phyloP scores from a whole-genome alignment of 768 basidiomycete genomes.

The Rhodocollybia butyracea region DNA sequence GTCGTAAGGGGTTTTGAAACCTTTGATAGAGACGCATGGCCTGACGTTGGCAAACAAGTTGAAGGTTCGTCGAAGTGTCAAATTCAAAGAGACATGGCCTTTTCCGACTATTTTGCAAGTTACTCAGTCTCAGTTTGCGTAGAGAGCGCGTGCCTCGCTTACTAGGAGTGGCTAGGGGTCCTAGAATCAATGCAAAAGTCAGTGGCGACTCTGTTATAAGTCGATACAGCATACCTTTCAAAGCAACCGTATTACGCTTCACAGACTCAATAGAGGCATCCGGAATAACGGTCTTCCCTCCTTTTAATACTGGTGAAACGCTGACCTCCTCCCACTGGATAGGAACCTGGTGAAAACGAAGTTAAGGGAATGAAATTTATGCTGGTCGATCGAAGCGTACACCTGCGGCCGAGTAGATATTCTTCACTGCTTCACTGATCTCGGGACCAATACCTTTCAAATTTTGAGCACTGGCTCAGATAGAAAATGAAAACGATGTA shows the following conservation, averaged over 20 bases:
- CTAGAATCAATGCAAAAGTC: constrained; percentile 41
- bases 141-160: constrained; percentile 26
- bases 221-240: constrained; percentile 76
- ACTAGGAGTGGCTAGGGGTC: constrained; percentile 97
- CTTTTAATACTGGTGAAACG: constrained; percentile 90
- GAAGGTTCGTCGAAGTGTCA: constrained; percentile 96
- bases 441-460: constrained; percentile 92
- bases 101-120: constrained; percentile 73
- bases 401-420: constrained; percentile 86
- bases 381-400: constrained; percentile 35
- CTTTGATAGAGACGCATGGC: constrained; percentile 92
- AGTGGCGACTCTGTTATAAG: too few species aligned
- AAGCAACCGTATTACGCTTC: constrained; percentile 94
- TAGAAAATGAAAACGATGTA: constrained; percentile 28
- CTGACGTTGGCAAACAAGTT: constrained; percentile 98
- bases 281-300: constrained; percentile 96
- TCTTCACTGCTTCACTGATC: constrained; percentile 93
- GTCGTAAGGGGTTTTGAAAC: constrained; percentile 98
- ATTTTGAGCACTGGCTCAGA: not conserved
- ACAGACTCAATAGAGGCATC: constrained; percentile 87
- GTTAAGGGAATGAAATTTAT: not conserved
- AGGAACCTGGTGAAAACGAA: constrained; percentile 63
- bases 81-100: constrained; percentile 96
- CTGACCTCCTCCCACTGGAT: constrained; percentile 99
- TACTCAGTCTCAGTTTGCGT: not conserved